phyloP scores from a whole-genome alignment of 208 protist genomes.

The Wallacemonas rigidus region DNA sequence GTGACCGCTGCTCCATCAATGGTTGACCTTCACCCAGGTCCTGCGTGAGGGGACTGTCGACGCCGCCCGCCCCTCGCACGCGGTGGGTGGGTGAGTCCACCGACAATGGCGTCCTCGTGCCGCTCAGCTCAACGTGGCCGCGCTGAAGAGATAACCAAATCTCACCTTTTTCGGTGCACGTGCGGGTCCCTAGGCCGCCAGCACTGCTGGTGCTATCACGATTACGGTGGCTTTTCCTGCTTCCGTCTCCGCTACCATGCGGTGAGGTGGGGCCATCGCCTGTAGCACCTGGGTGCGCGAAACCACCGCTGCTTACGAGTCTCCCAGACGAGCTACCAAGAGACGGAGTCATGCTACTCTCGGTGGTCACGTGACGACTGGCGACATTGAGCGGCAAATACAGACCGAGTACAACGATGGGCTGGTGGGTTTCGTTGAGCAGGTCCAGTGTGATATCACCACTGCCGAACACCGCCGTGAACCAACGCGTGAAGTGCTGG shows the following conservation, averaged over 20 bases:
- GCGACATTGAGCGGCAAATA: background rate
- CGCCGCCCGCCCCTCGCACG: too few species aligned
- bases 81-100: too few species aligned
- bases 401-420: conserved; percentile 1
- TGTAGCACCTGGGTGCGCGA: background rate
- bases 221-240: too few species aligned
- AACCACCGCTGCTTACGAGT: background rate
- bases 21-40: too few species aligned
- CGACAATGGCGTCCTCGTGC: background rate
- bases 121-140: conserved; percentile 2
- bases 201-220: too few species aligned
- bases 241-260: too few species aligned
- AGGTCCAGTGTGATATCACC: conserved; percentile 6
- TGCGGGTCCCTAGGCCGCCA: too few species aligned
- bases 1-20: too few species aligned
- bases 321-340: background rate
- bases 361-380: background rate
- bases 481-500: conserved; percentile 15
- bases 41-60: too few species aligned
- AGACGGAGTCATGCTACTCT: background rate
- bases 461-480: conserved; percentile 14
- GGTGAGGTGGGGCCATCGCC: too few species aligned
- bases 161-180: background rate
- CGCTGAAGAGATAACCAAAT: background rate
- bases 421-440: background rate